These are phyloP conservation scores for Rubia balearica DNA, from an alignment of 305 asterid species.

Conservation along the genomic window DNA sequence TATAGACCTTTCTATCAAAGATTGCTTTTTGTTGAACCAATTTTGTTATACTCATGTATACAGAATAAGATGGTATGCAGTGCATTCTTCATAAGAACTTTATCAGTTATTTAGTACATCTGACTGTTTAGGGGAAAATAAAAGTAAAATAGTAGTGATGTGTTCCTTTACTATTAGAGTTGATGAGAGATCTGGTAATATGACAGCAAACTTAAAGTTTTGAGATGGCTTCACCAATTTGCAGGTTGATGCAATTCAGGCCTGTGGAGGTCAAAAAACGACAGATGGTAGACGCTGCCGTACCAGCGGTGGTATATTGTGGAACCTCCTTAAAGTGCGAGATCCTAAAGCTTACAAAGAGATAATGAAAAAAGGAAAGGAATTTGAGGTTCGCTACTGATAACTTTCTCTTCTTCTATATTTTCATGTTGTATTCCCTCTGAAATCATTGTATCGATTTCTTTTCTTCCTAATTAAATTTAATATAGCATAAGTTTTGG, in stretches of 20 bases:
- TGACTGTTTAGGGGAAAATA: background rate
- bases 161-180: background rate
- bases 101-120: background rate
- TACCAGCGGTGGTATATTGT: conserved; percentile 75
- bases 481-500: background rate
- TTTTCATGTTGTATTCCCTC: background rate
- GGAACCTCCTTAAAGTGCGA: conserved; percentile 80
- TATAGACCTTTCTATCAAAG: conserved; percentile 30
- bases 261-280: conserved; percentile 90
- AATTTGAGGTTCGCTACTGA: conserved; percentile 63
- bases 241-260: conserved; percentile 90
- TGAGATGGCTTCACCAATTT: conserved; percentile 10
- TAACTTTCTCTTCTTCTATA: background rate
- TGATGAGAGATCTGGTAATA: background rate
- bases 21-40: conserved; percentile 27
- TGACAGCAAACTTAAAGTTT: background rate
- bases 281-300: conserved; percentile 58
- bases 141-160: background rate
- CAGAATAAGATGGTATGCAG: conserved; percentile 34
- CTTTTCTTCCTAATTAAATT: background rate
- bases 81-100: conserved; percentile 7
- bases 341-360: conserved; percentile 90
- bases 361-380: conserved; percentile 78
- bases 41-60: conserved; percentile 31
- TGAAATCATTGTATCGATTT: background rate